These are phyloP conservation scores for Spathaspora sp. DNA, from an alignment of 805 yeast species.

Conservation along the genomic window DNA sequence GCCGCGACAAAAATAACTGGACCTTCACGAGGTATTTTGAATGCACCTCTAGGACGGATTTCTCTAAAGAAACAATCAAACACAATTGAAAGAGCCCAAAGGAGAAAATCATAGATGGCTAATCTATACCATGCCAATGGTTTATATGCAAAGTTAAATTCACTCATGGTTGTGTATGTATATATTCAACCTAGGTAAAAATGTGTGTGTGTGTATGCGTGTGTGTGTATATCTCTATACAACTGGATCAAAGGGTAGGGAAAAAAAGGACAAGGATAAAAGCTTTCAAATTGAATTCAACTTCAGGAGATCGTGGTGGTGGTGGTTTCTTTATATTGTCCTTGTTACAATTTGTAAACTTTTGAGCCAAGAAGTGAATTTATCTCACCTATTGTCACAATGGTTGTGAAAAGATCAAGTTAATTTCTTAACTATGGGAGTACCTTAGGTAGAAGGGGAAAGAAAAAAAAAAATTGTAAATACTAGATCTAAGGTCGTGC, in stretches of 20 bases:
- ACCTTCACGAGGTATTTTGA: conserved; percentile 62
- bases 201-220: background rate
- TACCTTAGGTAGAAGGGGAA: too few relatives aligned
- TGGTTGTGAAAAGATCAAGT: background rate
- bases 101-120: conserved; percentile 29
- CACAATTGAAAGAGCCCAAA: conserved; percentile 34
- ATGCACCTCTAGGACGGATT: conserved; percentile 84
- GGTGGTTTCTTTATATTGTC: background rate
- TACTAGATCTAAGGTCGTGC: too few relatives aligned
- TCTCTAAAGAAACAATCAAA: conserved; percentile 79
- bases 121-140: conserved; percentile 23
- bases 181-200: background rate
- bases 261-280: too few relatives aligned
- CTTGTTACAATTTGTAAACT: background rate
- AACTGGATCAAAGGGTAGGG: too few relatives aligned
- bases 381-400: background rate
- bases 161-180: background rate
- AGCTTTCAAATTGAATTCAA: too few relatives aligned
- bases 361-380: background rate
- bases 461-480: too few relatives aligned
- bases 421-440: background rate
- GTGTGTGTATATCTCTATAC: too few relatives aligned
- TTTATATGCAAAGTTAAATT: conserved; percentile 5
- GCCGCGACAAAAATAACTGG: conserved; percentile 93
- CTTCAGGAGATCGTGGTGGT: background rate